Percentiles rank a stretch among this genome's conserved stretches.
Evolutionary conservation across 177 flowering plant species (phyloP).

Genomic region (Telopea speciosissima): DNA sequence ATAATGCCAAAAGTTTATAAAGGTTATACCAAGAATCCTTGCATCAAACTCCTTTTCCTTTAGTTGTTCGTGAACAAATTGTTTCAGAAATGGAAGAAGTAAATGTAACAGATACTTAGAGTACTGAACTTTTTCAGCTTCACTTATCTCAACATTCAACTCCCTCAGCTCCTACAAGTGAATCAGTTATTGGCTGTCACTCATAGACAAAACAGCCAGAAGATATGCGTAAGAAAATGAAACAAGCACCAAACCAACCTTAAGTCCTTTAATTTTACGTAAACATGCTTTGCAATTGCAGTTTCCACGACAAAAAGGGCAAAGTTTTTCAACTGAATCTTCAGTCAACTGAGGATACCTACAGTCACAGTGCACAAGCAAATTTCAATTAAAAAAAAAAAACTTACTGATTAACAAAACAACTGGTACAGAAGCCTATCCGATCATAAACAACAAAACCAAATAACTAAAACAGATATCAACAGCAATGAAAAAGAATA

Average conservation of each 20-base stretch:
- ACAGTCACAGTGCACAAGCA: neutral
- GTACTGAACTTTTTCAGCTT: conserved; percentile 21
- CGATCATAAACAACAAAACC: no score
- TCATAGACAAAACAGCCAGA: neutral
- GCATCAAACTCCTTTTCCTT: conserved; percentile 46
- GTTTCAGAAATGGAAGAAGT: conserved; percentile 38
- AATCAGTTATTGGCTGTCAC: neutral
- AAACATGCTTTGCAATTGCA: conserved; percentile 64
- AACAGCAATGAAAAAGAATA: neutral
- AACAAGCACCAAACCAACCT: conserved; percentile 12
- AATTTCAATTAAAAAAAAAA: neutral
- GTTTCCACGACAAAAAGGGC: conserved; percentile 43
- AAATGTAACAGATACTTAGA: conserved; percentile 24
- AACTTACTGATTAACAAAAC: neutral
- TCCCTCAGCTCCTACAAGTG: conserved; percentile 14
- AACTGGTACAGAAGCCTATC: neutral
- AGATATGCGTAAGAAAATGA: neutral
- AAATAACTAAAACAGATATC: no score
- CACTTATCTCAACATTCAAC: neutral
- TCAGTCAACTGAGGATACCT: conserved; percentile 45
- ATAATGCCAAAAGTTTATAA: neutral
- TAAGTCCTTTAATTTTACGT: conserved; percentile 17
- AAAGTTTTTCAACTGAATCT: conserved; percentile 28
- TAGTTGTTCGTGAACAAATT: conserved; percentile 31
- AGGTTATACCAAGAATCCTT: conserved; percentile 33